Conservation (phyloP, 192 early-diverging fungal species). For the Coemansia sp. region DNA sequence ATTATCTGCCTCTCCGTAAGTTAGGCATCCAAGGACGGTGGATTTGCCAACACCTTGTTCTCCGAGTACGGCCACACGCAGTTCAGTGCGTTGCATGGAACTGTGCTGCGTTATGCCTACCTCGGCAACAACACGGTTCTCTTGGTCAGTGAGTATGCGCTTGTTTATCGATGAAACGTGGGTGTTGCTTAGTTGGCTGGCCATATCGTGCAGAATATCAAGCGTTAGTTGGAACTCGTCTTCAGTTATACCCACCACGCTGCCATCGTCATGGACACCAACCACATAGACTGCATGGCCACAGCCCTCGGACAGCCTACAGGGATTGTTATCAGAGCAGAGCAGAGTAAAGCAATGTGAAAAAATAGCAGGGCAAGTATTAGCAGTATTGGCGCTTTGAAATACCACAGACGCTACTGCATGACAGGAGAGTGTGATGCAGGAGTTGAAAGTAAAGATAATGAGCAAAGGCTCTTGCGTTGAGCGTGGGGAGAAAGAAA, state of each 20-base stretch:
- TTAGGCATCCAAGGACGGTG: slow-evolving; percentile 77
- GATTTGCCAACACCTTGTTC: slow-evolving; percentile 80
- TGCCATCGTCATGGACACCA: slow-evolving; percentile 83
- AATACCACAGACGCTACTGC: no score
- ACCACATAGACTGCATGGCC: slow-evolving; percentile 88
- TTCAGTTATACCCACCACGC: slow-evolving; percentile 64
- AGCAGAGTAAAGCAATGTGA: background rate
- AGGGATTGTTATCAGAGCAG: no score
- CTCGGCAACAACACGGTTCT: slow-evolving; percentile 67
- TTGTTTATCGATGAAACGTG: slow-evolving; percentile 36
- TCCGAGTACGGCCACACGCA: slow-evolving; percentile 81
- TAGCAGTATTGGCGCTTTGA: no score
- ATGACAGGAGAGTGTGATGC: no score
- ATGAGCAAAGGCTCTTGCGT: no score
- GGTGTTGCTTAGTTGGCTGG: slow-evolving; percentile 28
- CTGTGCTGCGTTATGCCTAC: slow-evolving; percentile 64
- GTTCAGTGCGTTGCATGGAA: slow-evolving; percentile 67
- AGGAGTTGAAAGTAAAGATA: no score
- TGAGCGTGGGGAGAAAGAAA: no score
- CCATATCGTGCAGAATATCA: slow-evolving; percentile 23
- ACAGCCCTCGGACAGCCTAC: slow-evolving; percentile 83
- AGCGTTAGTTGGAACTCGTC: slow-evolving; percentile 32
- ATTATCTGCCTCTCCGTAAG: slow-evolving; percentile 80
- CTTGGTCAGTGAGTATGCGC: slow-evolving; percentile 11
- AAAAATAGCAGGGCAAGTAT: no score